Evolutionary conservation across 176 grass and related monocot genomes (phyloP).

Genomic region (Paspalum vaginatum): DNA sequence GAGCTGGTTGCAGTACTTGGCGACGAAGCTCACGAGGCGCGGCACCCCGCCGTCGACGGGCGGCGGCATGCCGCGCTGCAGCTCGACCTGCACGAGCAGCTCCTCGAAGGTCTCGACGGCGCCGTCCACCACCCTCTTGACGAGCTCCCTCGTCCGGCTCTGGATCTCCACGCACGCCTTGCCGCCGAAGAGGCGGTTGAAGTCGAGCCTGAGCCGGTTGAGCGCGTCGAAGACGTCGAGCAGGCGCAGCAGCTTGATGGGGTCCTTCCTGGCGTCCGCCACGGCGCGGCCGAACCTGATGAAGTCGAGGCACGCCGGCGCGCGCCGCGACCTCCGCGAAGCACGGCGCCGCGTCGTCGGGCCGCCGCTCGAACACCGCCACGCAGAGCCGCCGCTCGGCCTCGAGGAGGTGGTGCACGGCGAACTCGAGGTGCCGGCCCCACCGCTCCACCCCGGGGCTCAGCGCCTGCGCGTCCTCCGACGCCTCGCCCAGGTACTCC

Average conservation of each 20-base stretch:
- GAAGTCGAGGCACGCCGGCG: constrained; percentile 68
- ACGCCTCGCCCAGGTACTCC: constrained; percentile 52
- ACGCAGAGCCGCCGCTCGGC: constrained; percentile 59
- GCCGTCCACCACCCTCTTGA: constrained; percentile 79
- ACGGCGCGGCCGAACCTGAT: constrained; percentile 58
- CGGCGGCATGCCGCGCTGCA: constrained; percentile 62
- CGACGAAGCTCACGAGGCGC: constrained; percentile 61
- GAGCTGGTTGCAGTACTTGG: constrained; percentile 78
- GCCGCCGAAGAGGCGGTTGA: constrained; percentile 72
- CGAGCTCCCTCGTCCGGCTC: constrained; percentile 65
- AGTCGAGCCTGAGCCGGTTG: constrained; percentile 66
- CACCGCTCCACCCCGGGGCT: constrained; percentile 59
- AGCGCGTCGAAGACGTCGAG: constrained; percentile 71
- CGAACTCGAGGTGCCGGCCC: constrained; percentile 68
- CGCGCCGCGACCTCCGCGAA: constrained; percentile 66
- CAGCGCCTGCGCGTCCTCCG: constrained; percentile 65
- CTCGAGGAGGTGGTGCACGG: constrained; percentile 68
- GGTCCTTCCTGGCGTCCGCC: constrained; percentile 68
- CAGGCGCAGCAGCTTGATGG: constrained; percentile 75
- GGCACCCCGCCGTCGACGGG: constrained; percentile 61
- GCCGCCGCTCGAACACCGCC: constrained; percentile 48
- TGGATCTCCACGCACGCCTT: constrained; percentile 80
- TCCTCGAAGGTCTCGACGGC: constrained; percentile 72
- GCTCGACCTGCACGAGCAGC: constrained; percentile 72
- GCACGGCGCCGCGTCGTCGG: constrained; percentile 46